Conservation (phyloP, 2,329 filamentous ascomycete species). For the Diaporthe batatas region DNA sequence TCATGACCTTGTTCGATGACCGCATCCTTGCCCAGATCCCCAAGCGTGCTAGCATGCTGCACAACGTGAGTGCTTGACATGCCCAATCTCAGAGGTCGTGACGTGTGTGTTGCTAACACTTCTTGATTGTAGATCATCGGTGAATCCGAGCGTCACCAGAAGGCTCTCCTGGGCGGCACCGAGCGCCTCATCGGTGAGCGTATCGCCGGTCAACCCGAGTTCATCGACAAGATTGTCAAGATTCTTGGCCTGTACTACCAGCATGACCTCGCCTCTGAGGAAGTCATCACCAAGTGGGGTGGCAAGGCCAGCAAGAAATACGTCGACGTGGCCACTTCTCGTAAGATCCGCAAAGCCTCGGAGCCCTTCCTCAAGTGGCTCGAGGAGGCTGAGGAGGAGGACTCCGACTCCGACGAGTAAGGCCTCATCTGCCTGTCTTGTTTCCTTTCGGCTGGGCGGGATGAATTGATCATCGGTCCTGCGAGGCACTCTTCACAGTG, state of each 20-base stretch:
- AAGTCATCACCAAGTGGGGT: slow-evolving; percentile 91
- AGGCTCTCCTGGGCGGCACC: slow-evolving; percentile 93
- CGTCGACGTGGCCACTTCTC: slow-evolving; percentile 87
- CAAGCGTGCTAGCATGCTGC: slow-evolving; percentile 86
- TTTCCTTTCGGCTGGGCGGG: neutral
- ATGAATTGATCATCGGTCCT: neutral
- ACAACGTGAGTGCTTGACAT: slow-evolving; percentile 72
- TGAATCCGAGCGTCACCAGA: slow-evolving; percentile 93
- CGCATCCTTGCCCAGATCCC: slow-evolving; percentile 90
- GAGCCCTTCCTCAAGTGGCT: slow-evolving; percentile 97
- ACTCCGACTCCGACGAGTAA: slow-evolving; percentile 58
- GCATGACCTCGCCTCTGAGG: slow-evolving; percentile 88
- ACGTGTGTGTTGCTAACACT: slow-evolving; percentile 47
- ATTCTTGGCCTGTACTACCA: slow-evolving; percentile 93
- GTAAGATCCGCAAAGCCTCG: slow-evolving; percentile 95
- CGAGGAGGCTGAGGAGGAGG: slow-evolving; percentile 81
- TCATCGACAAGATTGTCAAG: slow-evolving; percentile 82
- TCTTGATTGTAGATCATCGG: slow-evolving; percentile 68
- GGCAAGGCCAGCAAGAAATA: slow-evolving; percentile 98
- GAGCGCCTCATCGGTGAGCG: slow-evolving; percentile 86
- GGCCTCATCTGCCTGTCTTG: slow-evolving; percentile 12
- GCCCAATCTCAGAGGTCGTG: neutral
- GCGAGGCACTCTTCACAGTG: neutral
- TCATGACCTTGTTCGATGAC: slow-evolving; percentile 93
- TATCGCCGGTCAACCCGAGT: slow-evolving; percentile 82